Conservation (phyloP, 2,329 filamentous ascomycete genomes). For the Alternaria panax region DNA sequence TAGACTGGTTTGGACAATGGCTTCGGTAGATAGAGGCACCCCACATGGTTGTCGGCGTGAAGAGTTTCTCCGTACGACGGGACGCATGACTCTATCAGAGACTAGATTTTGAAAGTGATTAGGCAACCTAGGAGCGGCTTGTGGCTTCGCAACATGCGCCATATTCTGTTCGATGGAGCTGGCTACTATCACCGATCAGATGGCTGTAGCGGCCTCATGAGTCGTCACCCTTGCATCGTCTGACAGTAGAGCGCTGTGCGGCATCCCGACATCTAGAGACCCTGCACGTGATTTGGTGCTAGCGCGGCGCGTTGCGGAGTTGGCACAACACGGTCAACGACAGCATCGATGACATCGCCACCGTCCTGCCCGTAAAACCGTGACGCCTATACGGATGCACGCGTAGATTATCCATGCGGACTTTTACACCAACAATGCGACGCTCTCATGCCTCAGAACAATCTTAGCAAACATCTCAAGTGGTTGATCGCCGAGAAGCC, state of each 20-base stretch:
- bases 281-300: constrained; percentile 40
- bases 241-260: not conserved
- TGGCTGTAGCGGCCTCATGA: not conserved
- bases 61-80: not conserved
- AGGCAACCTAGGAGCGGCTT: constrained; percentile 4
- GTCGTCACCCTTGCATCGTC: not conserved
- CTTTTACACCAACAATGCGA: constrained; percentile 32
- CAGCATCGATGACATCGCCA: constrained; percentile 28
- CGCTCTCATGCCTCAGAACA: constrained; percentile 57
- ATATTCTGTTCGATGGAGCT: not conserved
- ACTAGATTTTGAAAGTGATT: not conserved
- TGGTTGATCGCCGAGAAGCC: constrained; percentile 58
- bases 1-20: not conserved
- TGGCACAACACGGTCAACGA: constrained; percentile 30
- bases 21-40: not conserved
- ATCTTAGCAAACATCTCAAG: constrained; percentile 56
- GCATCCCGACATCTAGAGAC: not conserved
- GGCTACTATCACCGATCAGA: not conserved
- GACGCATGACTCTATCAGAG: constrained; percentile 5
- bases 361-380: constrained; percentile 22
- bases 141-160: constrained; percentile 1
- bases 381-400: constrained; percentile 25
- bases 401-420: constrained; percentile 34
- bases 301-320: constrained; percentile 29
- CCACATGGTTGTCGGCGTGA: not conserved